Base-by-base conservation (phyloP, 208 protist species). In the Acanthamoeba divionensis region DNA sequence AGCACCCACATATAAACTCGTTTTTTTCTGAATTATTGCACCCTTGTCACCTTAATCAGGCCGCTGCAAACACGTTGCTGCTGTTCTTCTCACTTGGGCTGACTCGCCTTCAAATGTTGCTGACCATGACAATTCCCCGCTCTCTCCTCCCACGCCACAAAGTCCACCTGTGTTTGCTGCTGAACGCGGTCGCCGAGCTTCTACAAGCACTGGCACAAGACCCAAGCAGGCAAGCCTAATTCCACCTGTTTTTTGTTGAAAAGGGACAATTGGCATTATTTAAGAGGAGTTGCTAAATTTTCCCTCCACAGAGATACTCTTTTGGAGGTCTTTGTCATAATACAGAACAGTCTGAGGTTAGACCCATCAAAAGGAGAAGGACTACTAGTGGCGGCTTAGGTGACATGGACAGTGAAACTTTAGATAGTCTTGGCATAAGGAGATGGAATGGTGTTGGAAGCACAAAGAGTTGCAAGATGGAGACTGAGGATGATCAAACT, bases 51-150 rank as follows among this genome's bases (percentile, higher is more conserved):
- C 21, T 18, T 5, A 50, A 21, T 15, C 3, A 77, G 66, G 66
- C n/a, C 66, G 66, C 24, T 77, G 66, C 33, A 77, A 77, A 45
- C 66, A 77, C 33, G 66, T 77, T 1, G 66, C 66, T 29, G 66
- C 66, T 6, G 66, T 77, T 15, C 15, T 77, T 21, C 66, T 77
- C 3, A 77, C 66, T 6, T 77, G 66, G 66, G 15, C 15, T 29
- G 66, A 77, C 38, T 3, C 66, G 1, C 21, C 33, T 9, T 5
- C 66, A 1, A 21, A 77, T 36, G 8, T n/a, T 12, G 12, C 13
- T 18, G 62, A 8, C n/a, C 8, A 45, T 77, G 10, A 24, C 21
- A 31, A 31, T 24, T 6, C 21, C 65, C 4, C 65, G 10, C 4
- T 24, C 21, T 38, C 29, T 4, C 21, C 65, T n/a, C n/a, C n/a